A percentile compares a stretch with the other conserved stretches of the same genome.
phyloP scores from a whole-genome alignment of 495 filamentous ascomycete genomes.

The Chaetomium fimeti region DNA sequence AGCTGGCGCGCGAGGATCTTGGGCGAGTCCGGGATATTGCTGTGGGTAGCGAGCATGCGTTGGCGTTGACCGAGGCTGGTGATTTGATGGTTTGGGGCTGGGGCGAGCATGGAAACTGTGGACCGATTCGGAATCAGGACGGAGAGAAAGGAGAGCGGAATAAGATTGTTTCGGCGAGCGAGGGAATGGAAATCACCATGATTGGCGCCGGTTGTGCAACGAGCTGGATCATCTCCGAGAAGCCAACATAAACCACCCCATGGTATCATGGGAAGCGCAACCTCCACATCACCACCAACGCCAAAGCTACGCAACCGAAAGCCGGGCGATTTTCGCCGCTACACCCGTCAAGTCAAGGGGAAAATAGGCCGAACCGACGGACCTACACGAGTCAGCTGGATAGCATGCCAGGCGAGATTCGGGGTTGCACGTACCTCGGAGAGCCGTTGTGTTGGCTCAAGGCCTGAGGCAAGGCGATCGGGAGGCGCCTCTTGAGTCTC shows the following conservation, averaged over 20 bases:
- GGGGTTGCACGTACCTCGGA: constrained; percentile 49
- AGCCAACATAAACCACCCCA: constrained; percentile 16
- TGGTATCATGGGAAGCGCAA: constrained; percentile 6
- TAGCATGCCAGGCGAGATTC: neutral
- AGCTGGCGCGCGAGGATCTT: constrained; percentile 63
- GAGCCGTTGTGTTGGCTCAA: constrained; percentile 67
- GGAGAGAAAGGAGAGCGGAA: constrained; percentile 65
- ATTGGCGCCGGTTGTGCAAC: constrained; percentile 87
- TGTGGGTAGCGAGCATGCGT: constrained; percentile 81
- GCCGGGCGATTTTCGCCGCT: no score
- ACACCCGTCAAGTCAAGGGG: constrained; percentile 18
- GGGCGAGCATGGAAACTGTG: constrained; percentile 98
- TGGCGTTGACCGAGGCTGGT: constrained; percentile 63
- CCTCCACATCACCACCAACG: neutral
- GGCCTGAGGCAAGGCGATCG: constrained; percentile 35
- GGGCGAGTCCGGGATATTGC: constrained; percentile 57
- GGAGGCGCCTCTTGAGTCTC: constrained; percentile 28
- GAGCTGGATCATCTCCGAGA: constrained; percentile 65
- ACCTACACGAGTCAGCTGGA: constrained; percentile 42
- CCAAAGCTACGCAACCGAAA: neutral
- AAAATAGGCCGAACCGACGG: constrained; percentile 54
- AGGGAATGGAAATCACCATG: constrained; percentile 46
- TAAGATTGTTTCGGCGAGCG: constrained; percentile 53
- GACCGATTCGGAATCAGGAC: constrained; percentile 62
- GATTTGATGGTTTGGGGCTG: constrained; percentile 81